These are phyloP conservation scores for Tieghemostelium lacteum DNA, from an alignment of 78 protist species.

Conservation along the genomic window DNA sequence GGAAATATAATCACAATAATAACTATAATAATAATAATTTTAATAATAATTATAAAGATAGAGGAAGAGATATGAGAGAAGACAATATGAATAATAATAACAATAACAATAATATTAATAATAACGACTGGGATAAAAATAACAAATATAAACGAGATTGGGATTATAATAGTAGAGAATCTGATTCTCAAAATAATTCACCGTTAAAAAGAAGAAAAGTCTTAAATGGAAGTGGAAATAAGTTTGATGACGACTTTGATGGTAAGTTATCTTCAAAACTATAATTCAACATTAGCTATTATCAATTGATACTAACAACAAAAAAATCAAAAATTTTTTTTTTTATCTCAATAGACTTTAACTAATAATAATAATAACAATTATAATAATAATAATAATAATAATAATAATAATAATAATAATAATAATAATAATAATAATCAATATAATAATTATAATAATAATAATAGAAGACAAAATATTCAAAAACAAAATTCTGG, in stretches of 20 bases:
- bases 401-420: background rate
- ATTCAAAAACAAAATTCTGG: background rate
- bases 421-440: too few relatives aligned
- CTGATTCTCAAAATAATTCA: background rate
- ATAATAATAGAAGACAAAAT: background rate
- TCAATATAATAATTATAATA: background rate
- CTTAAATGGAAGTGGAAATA: constrained; percentile 1
- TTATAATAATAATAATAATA: background rate
- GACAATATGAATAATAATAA: background rate
- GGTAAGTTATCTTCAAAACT: background rate
- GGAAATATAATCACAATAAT: background rate
- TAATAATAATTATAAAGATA: background rate
- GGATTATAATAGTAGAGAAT: too few relatives aligned
- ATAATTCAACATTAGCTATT: too few relatives aligned
- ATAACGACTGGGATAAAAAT: background rate
- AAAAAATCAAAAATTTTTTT: too few relatives aligned
- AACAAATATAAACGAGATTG: background rate
- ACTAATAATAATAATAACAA: background rate
- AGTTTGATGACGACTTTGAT: background rate
- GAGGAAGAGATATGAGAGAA: background rate
- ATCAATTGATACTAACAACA: too few relatives aligned
- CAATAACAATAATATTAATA: background rate
- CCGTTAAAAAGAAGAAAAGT: constrained; percentile 3
- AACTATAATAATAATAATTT: background rate
- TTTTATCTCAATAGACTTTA: too few relatives aligned